These are phyloP conservation scores for Penicillium steckii DNA, from an alignment of 495 filamentous ascomycete genomes.

Conservation along the genomic window DNA sequence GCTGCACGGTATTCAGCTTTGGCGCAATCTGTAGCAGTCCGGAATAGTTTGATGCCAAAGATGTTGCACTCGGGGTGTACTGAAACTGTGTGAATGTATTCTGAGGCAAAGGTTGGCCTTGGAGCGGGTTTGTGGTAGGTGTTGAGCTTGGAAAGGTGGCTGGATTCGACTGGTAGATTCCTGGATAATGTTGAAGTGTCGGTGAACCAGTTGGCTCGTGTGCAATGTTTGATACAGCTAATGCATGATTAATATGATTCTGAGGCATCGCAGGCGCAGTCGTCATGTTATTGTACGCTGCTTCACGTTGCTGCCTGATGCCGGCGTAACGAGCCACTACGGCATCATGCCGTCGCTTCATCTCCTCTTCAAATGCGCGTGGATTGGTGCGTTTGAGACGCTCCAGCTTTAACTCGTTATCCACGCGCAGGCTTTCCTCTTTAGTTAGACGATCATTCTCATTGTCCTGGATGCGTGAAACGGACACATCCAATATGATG, in stretches of 20 bases:
- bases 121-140: background rate
- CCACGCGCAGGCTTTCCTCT: conserved; percentile 52
- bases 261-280: no score
- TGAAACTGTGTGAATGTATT: background rate
- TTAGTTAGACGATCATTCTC: conserved; percentile 55
- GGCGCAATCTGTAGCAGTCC: no score
- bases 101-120: no score
- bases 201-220: no score
- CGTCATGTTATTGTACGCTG: no score
- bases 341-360: background rate
- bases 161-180: no score
- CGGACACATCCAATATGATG: conserved; percentile 51
- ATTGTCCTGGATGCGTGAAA: conserved; percentile 59
- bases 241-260: no score
- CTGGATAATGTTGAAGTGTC: no score
- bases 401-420: conserved; percentile 42
- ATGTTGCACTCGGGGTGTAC: background rate
- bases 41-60: no score
- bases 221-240: no score
- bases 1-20: no score
- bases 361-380: conserved; percentile 23
- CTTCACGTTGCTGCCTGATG: background rate
- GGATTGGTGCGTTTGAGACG: conserved; percentile 47
- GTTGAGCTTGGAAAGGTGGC: no score
- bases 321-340: background rate